Percentiles rank a stretch among this genome's conserved stretches.
phyloP scores from a whole-genome alignment of 1,284 basidiomycete species.

The Xanthoconium separans region DNA sequence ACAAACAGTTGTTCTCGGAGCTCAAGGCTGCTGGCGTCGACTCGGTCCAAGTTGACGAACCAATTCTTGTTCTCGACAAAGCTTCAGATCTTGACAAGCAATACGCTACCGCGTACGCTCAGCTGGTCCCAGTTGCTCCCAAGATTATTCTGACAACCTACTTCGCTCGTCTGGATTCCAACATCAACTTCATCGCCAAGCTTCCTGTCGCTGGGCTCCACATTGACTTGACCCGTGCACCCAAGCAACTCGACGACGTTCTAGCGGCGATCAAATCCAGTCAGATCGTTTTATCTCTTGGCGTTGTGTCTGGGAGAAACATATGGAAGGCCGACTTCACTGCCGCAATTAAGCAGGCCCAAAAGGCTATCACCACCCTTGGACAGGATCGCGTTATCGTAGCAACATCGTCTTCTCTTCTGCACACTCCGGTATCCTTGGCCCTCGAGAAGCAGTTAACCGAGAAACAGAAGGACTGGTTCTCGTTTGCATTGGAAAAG shows the following conservation, averaged over 20 bases:
- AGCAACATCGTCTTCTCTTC: constrained; percentile 95
- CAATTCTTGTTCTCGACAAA: constrained; percentile 90
- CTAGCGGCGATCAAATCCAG: constrained; percentile 84
- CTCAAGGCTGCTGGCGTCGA: constrained; percentile 93
- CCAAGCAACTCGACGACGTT: constrained; percentile 85
- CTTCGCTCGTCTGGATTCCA: constrained; percentile 95
- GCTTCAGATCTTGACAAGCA: constrained; percentile 81
- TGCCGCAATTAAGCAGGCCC: constrained; percentile 78
- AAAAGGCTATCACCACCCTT: constrained; percentile 83
- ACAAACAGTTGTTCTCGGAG: constrained; percentile 88
- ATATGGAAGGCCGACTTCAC: constrained; percentile 99
- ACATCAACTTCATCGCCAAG: constrained; percentile 87
- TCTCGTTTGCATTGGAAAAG: constrained; percentile 99
- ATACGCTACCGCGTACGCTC: constrained; percentile 81
- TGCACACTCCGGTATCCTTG: constrained; percentile 97
- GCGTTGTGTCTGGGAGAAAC: constrained; percentile 97
- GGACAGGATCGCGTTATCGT: constrained; percentile 89
- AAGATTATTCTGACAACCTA: constrained; percentile 95
- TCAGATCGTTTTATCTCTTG: constrained; percentile 85
- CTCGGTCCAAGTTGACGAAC: constrained; percentile 97
- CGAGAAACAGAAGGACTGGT: constrained; percentile 93
- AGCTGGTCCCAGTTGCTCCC: constrained; percentile 81
- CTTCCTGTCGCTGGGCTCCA: constrained; percentile 95
- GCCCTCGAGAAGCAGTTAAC: constrained; percentile 93
- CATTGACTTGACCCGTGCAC: constrained; percentile 95